These are phyloP conservation scores for Mucor ambiguus DNA, from an alignment of 371 early-diverging fungal species.

Conservation along the genomic window DNA sequence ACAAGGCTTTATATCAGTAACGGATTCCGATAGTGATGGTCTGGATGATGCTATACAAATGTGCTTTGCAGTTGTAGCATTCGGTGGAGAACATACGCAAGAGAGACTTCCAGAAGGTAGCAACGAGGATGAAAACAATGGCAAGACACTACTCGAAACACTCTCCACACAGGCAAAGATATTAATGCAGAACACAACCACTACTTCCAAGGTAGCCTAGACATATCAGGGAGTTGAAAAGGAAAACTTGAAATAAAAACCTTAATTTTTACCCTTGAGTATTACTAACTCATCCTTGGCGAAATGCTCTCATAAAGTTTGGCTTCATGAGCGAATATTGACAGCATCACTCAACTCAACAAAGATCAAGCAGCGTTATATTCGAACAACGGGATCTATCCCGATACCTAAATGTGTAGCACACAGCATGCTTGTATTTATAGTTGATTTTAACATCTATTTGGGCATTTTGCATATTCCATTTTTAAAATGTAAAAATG, in stretches of 20 bases:
- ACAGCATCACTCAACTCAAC: background rate
- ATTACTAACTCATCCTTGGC: background rate
- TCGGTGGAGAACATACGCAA: constrained; percentile 1
- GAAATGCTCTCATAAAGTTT: background rate
- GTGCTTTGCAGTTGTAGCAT: constrained; percentile 14
- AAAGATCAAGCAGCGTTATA: background rate
- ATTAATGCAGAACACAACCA: constrained; percentile 7
- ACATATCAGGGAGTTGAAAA: no score
- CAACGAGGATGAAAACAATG: constrained; percentile 1
- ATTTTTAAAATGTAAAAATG: no score
- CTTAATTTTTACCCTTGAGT: background rate
- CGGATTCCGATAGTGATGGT: constrained; percentile 6
- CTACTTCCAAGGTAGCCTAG: background rate
- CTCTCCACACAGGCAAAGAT: constrained; percentile 13
- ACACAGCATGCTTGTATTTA: background rate
- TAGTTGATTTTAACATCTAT: background rate
- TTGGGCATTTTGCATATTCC: background rate
- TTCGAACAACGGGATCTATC: background rate
- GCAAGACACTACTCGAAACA: background rate
- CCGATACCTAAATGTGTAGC: background rate
- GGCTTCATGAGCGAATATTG: background rate
- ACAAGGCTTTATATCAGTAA: background rate
- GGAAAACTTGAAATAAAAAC: background rate
- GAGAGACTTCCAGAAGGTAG: background rate
- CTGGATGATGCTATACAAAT: constrained; percentile 9